A percentile compares a stretch with the other conserved stretches of the same genome.
These are phyloP conservation scores for Ophiosphaerella herpotricha DNA, from an alignment of 2,329 filamentous ascomycete genomes.

Conservation along the genomic window DNA sequence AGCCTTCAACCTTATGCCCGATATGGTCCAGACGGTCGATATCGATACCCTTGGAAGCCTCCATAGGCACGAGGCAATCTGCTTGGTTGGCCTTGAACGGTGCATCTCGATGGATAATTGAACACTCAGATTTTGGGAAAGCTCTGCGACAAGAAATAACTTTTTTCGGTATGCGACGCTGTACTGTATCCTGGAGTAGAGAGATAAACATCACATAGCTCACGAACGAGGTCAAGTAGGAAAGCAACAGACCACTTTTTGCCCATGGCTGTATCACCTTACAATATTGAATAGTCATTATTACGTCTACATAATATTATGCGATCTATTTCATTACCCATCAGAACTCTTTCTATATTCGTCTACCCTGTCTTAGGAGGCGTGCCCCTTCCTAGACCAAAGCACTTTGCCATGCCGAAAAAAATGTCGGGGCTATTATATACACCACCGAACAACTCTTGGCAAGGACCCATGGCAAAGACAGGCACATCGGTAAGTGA, in stretches of 20 bases:
- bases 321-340: background rate
- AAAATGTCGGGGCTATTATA: conserved; percentile 75
- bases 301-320: conserved; percentile 2
- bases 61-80: conserved; percentile 39
- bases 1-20: conserved; percentile 9
- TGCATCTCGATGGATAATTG: no score
- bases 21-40: conserved; percentile 19
- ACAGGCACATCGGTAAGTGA: conserved; percentile 56
- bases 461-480: conserved; percentile 78
- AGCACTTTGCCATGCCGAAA: conserved; percentile 71
- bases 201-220: no score
- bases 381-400: conserved; percentile 53
- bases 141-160: no score
- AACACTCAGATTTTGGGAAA: no score
- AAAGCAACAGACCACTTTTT: no score
- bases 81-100: conserved; percentile 29
- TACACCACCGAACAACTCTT: conserved; percentile 73
- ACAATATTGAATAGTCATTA: conserved; percentile 14
- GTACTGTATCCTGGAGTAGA: no score
- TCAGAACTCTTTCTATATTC: background rate
- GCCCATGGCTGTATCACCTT: background rate
- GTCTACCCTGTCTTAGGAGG: conserved; percentile 2
- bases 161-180: no score
- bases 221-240: no score
- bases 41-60: conserved; percentile 43